Evolutionary conservation across 1,139 yeast genomes (phyloP), one percentile per base, ranked within the genome.

Genomic region (Lodderomyces orthopsilosis): DNA sequence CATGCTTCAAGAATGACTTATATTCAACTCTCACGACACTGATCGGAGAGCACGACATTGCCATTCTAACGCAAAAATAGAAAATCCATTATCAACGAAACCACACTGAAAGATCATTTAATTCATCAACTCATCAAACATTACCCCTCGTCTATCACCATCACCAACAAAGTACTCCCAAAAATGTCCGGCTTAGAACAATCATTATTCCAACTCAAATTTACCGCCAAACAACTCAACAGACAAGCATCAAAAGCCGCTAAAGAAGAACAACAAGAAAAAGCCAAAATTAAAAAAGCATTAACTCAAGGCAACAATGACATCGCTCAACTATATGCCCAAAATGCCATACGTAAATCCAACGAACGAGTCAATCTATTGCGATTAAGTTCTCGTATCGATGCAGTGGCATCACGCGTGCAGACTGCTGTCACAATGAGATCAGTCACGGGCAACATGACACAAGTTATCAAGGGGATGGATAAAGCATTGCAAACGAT

Each of bases 381-480:
- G 43, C 75, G 94, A 51, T 71, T 94, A 47, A 86, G 97, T 0
- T 87, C 96, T 0, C 68, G 98, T 45, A 88, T 94, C 27, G 99
- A 94, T 63, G 94, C 98, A 0, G 98, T 94, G 23, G 96, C 98
- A 0, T 85, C 95, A 8, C 69, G 98, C 46, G 96, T 94, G 2
- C 98, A 93, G 57, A 94, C 98, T 0, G 98, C 98, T 0, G 97
- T 91, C 4, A 91, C 98, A 0, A 93, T 93, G 98, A 75, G 96
- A 53, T 80, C 86, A 41, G 96, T 93, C 6, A 88, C 96, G 0
- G 93, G 94, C 0, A 91, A 90, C 55, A 93, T 94, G 98, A 79
- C 94, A 4, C 83, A 79, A 46, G 97, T 93, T 8, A 94, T 94
- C 42, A 80, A 76, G 56, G 98, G 98, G 12, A 93, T 94, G 98